Percentiles rank a stretch among this genome's conserved stretches.
Conservation (phyloP, 805 yeast genomes). For the Ogataea philodendri region DNA sequence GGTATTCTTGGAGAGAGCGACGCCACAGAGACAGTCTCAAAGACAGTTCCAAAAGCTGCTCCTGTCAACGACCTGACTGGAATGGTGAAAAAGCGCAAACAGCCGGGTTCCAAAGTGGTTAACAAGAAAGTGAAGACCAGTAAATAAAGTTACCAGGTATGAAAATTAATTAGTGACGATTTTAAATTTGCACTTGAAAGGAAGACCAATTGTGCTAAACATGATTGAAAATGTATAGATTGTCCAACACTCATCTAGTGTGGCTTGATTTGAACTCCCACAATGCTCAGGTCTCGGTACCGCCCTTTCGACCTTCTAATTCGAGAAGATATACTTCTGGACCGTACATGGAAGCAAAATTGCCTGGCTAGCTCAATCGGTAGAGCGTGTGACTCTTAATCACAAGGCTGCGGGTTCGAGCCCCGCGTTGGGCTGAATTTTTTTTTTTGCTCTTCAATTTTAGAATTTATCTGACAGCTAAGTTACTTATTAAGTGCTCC, state of each 20-base stretch:
- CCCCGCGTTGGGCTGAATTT: slow-evolving; percentile 26
- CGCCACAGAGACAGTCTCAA: slow-evolving; percentile 22
- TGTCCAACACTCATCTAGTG: no score
- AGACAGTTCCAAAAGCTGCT: slow-evolving; percentile 24
- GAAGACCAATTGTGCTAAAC: no score
- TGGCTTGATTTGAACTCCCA: no score
- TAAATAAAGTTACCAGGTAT: slow-evolving; percentile 2
- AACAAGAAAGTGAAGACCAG: slow-evolving; percentile 18
- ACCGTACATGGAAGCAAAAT: slow-evolving; percentile 1
- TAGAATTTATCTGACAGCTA: no score
- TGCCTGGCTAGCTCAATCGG: slow-evolving; percentile 30
- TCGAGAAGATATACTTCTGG: not conserved
- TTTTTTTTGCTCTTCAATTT: slow-evolving; percentile 3
- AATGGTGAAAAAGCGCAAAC: slow-evolving; percentile 53
- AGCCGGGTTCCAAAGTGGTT: slow-evolving; percentile 18
- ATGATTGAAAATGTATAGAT: no score
- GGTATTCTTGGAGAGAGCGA: slow-evolving; percentile 54
- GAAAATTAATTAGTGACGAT: not conserved
- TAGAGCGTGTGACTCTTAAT: slow-evolving; percentile 29
- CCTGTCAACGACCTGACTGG: slow-evolving; percentile 61
- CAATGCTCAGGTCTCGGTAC: no score
- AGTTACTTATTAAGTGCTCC: no score
- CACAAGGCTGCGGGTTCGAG: slow-evolving; percentile 28
- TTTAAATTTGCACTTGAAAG: no score
- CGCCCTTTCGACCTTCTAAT: no score